These are phyloP conservation scores for Truncatella angustata DNA, from an alignment of 2,329 filamentous ascomycete genomes.

Conservation along the genomic window DNA sequence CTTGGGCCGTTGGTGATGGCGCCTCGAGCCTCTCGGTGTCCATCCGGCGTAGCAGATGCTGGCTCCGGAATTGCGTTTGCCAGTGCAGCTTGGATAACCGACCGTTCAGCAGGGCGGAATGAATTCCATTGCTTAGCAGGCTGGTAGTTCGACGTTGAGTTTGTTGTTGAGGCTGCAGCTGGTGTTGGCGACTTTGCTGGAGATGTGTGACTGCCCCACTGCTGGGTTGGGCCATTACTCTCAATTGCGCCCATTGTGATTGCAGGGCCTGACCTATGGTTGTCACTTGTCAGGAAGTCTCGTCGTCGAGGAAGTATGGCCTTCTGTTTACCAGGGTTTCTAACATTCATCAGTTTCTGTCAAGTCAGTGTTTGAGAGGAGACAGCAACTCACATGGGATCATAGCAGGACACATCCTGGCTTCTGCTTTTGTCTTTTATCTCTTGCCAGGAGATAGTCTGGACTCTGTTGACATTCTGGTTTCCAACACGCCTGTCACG, in stretches of 20 bases:
- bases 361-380: too few species aligned
- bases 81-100: not conserved
- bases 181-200: not conserved
- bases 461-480: not conserved
- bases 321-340: too few species aligned
- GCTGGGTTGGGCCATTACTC: not conserved
- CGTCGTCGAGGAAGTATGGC: too few species aligned
- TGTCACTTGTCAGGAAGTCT: not conserved
- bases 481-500: not conserved
- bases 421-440: not conserved
- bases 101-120: not conserved
- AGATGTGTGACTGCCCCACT: not conserved
- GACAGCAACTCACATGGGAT: not conserved
- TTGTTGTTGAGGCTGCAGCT: too few species aligned
- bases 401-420: not conserved
- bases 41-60: not conserved
- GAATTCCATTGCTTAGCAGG: not conserved
- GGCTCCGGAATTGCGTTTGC: not conserved
- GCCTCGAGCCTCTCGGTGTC: not conserved
- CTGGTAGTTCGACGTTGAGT: too few species aligned
- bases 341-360: not conserved
- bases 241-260: not conserved
- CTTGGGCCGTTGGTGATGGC: not conserved
- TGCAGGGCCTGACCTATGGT: not conserved
- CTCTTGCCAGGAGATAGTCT: not conserved